Conservation (phyloP, 2,329 filamentous ascomycete genomes). For the Colletotrichum gloeosporioides region DNA sequence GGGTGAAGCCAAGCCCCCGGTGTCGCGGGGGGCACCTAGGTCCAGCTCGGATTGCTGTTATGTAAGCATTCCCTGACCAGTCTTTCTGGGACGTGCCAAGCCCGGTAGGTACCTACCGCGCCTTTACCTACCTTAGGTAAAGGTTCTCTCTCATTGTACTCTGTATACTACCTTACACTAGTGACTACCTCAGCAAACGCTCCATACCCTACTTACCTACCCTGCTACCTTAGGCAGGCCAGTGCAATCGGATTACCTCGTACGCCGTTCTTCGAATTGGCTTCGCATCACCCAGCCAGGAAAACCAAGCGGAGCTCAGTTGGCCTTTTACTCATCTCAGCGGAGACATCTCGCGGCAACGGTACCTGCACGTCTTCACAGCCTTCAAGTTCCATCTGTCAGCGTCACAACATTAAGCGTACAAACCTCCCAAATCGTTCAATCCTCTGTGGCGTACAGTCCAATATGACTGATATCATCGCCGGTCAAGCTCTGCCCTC, state of each 20-base stretch:
- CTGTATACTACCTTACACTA: too few relatives aligned
- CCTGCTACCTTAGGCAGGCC: background rate
- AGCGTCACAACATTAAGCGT: background rate
- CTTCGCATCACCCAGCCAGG: background rate
- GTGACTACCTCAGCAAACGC: background rate
- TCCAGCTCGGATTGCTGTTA: background rate
- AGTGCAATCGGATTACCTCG: background rate
- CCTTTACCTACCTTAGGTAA: too few relatives aligned
- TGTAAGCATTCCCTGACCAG: background rate
- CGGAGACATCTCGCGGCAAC: background rate
- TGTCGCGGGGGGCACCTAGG: background rate
- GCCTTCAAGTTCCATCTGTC: background rate
- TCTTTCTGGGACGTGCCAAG: background rate
- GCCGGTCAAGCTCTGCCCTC: constrained; percentile 51
- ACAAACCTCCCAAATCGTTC: background rate
- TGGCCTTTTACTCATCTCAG: background rate
- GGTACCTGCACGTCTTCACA: background rate
- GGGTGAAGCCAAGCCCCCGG: background rate
- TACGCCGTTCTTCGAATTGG: background rate
- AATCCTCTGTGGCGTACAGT: background rate
- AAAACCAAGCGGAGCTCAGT: background rate
- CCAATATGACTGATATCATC: constrained; percentile 49
- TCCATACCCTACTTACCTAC: background rate
- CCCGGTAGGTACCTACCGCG: background rate
- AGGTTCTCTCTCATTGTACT: too few relatives aligned